phyloP scores from a whole-genome alignment of 2,329 filamentous ascomycete genomes.

The Aspergillus chevalieri region DNA sequence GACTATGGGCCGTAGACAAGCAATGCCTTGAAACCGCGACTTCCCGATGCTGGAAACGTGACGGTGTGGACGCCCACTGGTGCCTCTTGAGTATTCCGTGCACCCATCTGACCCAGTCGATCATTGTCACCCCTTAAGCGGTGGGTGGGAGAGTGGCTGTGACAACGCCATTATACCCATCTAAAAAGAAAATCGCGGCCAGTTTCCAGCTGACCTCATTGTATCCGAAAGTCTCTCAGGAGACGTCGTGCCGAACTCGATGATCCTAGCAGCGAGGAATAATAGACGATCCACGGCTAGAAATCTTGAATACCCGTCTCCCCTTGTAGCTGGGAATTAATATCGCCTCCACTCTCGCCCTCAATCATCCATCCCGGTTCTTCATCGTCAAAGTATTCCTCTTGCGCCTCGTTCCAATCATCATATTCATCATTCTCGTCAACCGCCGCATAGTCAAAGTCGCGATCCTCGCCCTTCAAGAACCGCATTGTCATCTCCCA shows the following conservation, averaged over 20 bases:
- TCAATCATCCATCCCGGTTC: constrained; percentile 60
- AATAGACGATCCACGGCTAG: constrained; percentile 31
- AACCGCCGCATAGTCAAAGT: constrained; percentile 69
- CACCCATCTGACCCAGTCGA: too few species aligned
- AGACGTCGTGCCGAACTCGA: neutral
- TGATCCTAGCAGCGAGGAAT: neutral
- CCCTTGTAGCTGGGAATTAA: constrained; percentile 35
- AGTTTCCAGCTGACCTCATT: too few species aligned
- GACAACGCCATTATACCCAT: too few species aligned
- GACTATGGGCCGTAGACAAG: too few species aligned
- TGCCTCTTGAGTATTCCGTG: too few species aligned
- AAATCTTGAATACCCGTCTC: constrained; percentile 70
- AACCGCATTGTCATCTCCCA: constrained; percentile 70
- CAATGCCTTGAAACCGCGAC: too few species aligned
- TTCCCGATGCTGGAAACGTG: too few species aligned
- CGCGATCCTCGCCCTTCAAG: constrained; percentile 64
- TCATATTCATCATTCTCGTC: constrained; percentile 70
- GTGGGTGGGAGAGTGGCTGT: too few species aligned
- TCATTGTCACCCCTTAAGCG: too few species aligned
- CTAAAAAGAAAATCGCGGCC: too few species aligned
- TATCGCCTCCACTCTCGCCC: constrained; percentile 31
- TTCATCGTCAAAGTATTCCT: constrained; percentile 75
- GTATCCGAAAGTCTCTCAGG: too few species aligned
- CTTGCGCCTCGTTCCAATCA: constrained; percentile 58
- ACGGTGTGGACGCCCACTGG: too few species aligned